Conservation (phyloP, 2,329 filamentous ascomycete genomes). For the Phyllosticta ampelicida region DNA sequence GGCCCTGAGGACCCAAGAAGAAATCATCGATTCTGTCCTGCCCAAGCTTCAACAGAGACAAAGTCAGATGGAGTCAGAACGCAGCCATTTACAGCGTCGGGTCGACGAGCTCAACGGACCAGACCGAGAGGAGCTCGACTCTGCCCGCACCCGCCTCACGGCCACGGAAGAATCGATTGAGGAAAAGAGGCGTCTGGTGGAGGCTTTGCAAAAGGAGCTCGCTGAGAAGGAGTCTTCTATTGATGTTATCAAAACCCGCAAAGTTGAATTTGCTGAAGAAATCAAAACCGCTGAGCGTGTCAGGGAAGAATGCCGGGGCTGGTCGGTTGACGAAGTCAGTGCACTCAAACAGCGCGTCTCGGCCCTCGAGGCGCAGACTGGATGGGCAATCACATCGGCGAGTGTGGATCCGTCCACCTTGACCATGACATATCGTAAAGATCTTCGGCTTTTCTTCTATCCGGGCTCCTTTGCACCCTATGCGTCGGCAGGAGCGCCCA, state of each 20-base stretch:
- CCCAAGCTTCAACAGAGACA: slow-evolving; percentile 54
- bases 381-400: slow-evolving; percentile 60
- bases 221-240: slow-evolving; percentile 56
- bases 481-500: slow-evolving; percentile 24
- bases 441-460: slow-evolving; percentile 65
- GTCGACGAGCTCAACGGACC: slow-evolving; percentile 67
- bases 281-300: slow-evolving; percentile 75
- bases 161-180: slow-evolving; percentile 57
- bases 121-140: slow-evolving; percentile 67
- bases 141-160: slow-evolving; percentile 58
- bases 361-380: slow-evolving; percentile 52
- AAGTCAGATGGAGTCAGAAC: slow-evolving; percentile 51
- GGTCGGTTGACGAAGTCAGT: slow-evolving; percentile 72
- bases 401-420: slow-evolving; percentile 46
- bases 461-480: slow-evolving; percentile 45
- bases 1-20: slow-evolving; percentile 55
- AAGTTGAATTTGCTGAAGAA: slow-evolving; percentile 57
- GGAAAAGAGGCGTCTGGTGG: slow-evolving; percentile 56
- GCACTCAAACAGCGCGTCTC: slow-evolving; percentile 62
- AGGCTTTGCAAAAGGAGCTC: slow-evolving; percentile 55
- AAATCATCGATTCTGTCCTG: slow-evolving; percentile 55
- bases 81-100: slow-evolving; percentile 56
- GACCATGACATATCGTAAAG: slow-evolving; percentile 63
- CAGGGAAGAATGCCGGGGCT: slow-evolving; percentile 79
- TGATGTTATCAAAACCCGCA: slow-evolving; percentile 52